phyloP scores from a whole-genome alignment of 1,139 yeast species.

The Yamadazyma buinensis region DNA sequence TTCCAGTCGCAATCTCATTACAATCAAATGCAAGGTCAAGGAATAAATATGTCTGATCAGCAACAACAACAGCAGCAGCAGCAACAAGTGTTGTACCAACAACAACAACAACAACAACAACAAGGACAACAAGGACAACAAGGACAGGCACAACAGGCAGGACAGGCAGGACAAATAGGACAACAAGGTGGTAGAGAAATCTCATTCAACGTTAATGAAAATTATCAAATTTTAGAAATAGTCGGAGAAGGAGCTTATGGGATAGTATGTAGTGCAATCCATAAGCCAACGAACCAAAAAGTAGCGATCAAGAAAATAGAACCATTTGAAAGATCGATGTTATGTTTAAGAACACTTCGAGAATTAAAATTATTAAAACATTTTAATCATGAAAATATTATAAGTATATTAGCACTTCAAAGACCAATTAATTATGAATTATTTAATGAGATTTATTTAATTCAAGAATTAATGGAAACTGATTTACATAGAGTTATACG shows the following conservation, averaged over 20 bases:
- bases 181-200: constrained; percentile 38
- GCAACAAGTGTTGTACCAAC: background rate
- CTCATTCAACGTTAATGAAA: constrained; percentile 83
- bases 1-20: background rate
- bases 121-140: constrained; percentile 4
- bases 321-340: constrained; percentile 90
- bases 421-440: constrained; percentile 72
- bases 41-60: too few relatives aligned
- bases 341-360: constrained; percentile 83
- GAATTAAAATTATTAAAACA: constrained; percentile 86
- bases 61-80: background rate
- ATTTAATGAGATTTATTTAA: constrained; percentile 83
- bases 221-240: constrained; percentile 78
- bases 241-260: constrained; percentile 99
- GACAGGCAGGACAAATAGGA: constrained; percentile 7
- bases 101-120: background rate
- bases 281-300: constrained; percentile 80
- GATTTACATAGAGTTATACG: constrained; percentile 88
- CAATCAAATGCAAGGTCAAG: background rate
- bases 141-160: constrained; percentile 4
- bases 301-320: constrained; percentile 95
- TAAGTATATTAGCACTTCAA: constrained; percentile 86
- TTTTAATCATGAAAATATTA: constrained; percentile 87
- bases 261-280: constrained; percentile 88
- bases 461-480: constrained; percentile 96